Percentiles rank a stretch among this genome's conserved stretches.
Conservation (phyloP, 2,329 filamentous ascomycete species). For the Fusarium kyushuense region DNA sequence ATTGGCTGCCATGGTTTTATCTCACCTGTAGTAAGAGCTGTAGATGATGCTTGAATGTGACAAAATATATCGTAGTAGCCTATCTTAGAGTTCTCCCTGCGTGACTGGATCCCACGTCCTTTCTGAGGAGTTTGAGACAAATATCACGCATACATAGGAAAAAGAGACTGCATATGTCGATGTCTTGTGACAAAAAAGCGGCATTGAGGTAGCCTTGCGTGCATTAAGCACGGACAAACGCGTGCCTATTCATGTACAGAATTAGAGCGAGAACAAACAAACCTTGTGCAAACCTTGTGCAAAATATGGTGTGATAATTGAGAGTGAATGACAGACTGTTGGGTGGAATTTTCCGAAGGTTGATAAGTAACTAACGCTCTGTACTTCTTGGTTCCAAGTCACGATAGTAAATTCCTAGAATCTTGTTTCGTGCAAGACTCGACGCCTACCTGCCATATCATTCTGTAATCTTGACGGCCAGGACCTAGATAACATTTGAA, state of each 20-base stretch:
- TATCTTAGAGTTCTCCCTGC: not conserved
- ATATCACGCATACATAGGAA: not conserved
- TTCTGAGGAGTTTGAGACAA: not conserved
- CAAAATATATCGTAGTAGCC: not conserved
- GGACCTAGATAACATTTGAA: not conserved
- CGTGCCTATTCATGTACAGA: not conserved
- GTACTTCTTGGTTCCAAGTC: not conserved
- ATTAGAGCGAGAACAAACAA: not conserved
- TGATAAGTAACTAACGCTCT: not conserved
- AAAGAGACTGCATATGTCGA: not conserved
- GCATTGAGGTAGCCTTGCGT: not conserved
- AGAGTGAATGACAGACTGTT: slow-evolving; percentile 4
- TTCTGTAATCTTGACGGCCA: not conserved
- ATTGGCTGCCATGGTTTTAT: not conserved
- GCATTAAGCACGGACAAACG: not conserved
- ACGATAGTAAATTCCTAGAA: not conserved
- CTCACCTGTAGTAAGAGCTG: not conserved
- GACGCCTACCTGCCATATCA: not conserved
- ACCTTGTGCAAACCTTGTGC: too few species aligned
- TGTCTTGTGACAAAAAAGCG: slow-evolving; percentile 3
- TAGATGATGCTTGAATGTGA: not conserved
- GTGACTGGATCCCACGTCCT: not conserved
- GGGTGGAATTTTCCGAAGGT: not conserved
- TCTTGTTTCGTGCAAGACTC: not conserved
- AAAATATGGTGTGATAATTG: not conserved